These are phyloP conservation scores for Tillandsia fasciculata DNA, from an alignment of 176 grass and related monocot genomes.

Conservation along the genomic window DNA sequence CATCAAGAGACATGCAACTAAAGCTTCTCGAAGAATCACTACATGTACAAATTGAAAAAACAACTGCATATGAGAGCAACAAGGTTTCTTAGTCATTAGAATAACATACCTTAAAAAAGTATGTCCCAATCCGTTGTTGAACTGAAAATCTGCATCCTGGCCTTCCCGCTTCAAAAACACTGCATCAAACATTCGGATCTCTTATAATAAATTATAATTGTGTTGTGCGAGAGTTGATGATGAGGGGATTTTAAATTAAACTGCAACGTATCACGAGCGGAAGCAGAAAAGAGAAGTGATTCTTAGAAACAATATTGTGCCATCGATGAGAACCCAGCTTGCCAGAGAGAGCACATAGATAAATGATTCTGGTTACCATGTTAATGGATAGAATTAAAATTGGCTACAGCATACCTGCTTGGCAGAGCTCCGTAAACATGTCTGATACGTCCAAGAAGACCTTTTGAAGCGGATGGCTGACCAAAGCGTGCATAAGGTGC, in stretches of 20 bases:
- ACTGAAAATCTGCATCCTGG: slow-evolving; percentile 73
- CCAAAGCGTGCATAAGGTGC: slow-evolving; percentile 84
- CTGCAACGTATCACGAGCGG: neutral
- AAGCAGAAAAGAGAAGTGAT: neutral
- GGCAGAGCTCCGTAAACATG: slow-evolving; percentile 84
- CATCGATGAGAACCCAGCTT: neutral
- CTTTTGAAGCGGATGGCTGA: slow-evolving; percentile 46
- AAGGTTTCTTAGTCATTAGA: neutral
- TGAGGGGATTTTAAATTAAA: neutral
- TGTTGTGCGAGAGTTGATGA: neutral
- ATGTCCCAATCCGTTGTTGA: slow-evolving; percentile 74
- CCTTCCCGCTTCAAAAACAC: slow-evolving; percentile 95
- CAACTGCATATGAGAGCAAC: neutral
- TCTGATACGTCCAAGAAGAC: slow-evolving; percentile 52
- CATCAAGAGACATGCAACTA: neutral
- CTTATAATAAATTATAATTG: neutral
- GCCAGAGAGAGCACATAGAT: neutral
- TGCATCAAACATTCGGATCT: slow-evolving; percentile 18
- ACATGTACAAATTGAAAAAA: neutral
- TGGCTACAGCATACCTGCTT: slow-evolving; percentile 51
- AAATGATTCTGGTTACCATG: neutral
- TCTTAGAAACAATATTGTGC: neutral
- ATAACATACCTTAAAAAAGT: slow-evolving; percentile 76
- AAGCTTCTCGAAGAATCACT: neutral
- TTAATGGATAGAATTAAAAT: neutral